Evolutionary conservation across 2,329 filamentous ascomycete genomes (phyloP).

Genomic region (Penicillium sp.): DNA sequence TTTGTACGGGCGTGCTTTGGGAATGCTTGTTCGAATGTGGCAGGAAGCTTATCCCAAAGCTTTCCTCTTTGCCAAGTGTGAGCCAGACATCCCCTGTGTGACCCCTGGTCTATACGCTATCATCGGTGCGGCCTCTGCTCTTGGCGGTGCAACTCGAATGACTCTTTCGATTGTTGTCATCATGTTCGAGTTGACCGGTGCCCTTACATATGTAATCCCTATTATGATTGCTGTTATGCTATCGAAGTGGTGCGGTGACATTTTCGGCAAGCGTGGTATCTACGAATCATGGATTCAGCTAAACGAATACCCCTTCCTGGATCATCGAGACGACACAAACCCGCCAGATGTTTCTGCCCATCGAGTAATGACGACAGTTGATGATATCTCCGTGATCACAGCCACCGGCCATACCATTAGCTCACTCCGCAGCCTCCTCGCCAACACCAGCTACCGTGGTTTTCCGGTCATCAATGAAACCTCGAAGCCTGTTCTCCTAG

Average conservation of each 20-base stretch:
- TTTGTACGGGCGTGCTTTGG: constrained; percentile 82
- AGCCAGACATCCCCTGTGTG: constrained; percentile 82
- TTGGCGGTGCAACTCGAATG: constrained; percentile 91
- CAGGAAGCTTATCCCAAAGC: constrained; percentile 76
- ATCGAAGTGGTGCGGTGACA: constrained; percentile 96
- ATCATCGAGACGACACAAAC: constrained; percentile 77
- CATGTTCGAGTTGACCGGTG: constrained; percentile 98
- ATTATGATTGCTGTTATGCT: constrained; percentile 99
- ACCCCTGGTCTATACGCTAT: constrained; percentile 96
- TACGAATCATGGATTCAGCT: constrained; percentile 98
- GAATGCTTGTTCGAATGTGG: constrained; percentile 86
- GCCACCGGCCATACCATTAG: constrained; percentile 85
- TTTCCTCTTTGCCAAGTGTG: constrained; percentile 76
- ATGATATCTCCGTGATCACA: constrained; percentile 85
- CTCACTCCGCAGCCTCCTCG: constrained; percentile 69
- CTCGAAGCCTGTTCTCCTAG: constrained; percentile 75
- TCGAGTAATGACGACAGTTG: constrained; percentile 88
- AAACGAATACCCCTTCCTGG: constrained; percentile 92
- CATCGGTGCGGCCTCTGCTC: constrained; percentile 89
- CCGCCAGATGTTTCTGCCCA: constrained; percentile 83
- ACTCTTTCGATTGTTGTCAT: constrained; percentile 98
- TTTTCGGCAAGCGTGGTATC: constrained; percentile 87
- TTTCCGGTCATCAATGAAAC: constrained; percentile 86
- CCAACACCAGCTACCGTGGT: constrained; percentile 76
- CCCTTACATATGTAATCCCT: constrained; percentile 91